Base-by-base conservation (phyloP, 345 rosid genomes). In the Kandelia obovata region DNA sequence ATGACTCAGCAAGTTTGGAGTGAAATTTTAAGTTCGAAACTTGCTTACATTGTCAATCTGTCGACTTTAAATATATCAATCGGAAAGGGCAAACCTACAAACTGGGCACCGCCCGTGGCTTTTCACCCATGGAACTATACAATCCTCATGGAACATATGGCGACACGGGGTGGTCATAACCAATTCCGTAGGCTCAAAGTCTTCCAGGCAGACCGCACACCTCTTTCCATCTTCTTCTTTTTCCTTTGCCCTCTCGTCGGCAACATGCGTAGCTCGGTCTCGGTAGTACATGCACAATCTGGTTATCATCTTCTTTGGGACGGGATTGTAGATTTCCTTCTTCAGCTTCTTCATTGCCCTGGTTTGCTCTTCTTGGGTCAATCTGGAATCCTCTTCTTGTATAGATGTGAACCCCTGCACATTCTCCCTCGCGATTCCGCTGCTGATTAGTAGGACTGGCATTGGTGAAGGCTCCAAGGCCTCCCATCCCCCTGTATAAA, bases 131-230 rank as follows among this genome's bases (percentile, higher is more conserved):
- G 91, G 90, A 62, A 88, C 82, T 28, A 93, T 89, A 62, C 97
- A 91, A 2, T 84, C 90, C 61, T 89, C 91, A 9, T 93, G 98
- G 71, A 89, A 93, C 96, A 91, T 89, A 19, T 93, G 98, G 53
- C 84, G 75, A 64, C 98, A 91, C 4, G 94, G 96, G 43, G 97
- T 91, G 10, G 86, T 21, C 89, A 78, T 84, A 58, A 91, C 96
- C 61, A 63, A 69, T 74, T 91, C 89, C 64, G 69, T 75, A 0
- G 89, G 78, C 77, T 84, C 89, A 32, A 93, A 93, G 73, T 93
- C 96, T 61, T 93, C 98, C 73, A 93, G 81, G 78, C 98, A 91
- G 73, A 93, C 76, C 0, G 83, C 78, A 58, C 98, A 89, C 30
- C 84, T 77, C 79, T 84, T 86, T 0, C 75, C 84, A 5, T 84